Conservation (phyloP, 176 grass and related monocot species). For the Musa schizocarpa region DNA sequence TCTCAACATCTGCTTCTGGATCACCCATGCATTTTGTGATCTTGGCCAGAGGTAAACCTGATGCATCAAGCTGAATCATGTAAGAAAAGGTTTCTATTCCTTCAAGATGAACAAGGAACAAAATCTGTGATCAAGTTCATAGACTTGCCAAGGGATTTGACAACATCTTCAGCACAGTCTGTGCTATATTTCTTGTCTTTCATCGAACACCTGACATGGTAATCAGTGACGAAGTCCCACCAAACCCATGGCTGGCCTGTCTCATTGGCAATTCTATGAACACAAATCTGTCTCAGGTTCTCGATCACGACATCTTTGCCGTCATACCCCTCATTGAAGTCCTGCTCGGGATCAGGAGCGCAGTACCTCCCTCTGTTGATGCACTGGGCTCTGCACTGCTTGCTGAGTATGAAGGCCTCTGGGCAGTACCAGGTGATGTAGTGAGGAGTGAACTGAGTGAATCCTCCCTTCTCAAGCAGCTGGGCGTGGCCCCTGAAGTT, state of each 20-base stretch:
- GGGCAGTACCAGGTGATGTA: slow-evolving; percentile 24
- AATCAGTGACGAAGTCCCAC: slow-evolving; percentile 90
- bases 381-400: slow-evolving; percentile 19
- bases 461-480: slow-evolving; percentile 20
- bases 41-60: slow-evolving; percentile 52
- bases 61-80: background rate
- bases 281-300: slow-evolving; percentile 89
- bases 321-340: slow-evolving; percentile 51
- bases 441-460: slow-evolving; percentile 20
- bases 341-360: slow-evolving; percentile 80
- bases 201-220: slow-evolving; percentile 81
- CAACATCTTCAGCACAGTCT: slow-evolving; percentile 46
- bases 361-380: slow-evolving; percentile 44
- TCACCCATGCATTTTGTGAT: slow-evolving; percentile 75
- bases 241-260: slow-evolving; percentile 45
- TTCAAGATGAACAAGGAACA: background rate
- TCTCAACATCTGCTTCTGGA: slow-evolving; percentile 56
- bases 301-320: slow-evolving; percentile 67
- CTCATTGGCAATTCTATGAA: slow-evolving; percentile 66
- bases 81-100: background rate
- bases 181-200: slow-evolving; percentile 41
- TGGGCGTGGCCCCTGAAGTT: slow-evolving; percentile 18
- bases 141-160: slow-evolving; percentile 49
- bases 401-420: slow-evolving; percentile 8
- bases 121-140: background rate